Evolutionary conservation across 108 stramenopile genomes (phyloP).

Genomic region (Conticribra guillardii): DNA sequence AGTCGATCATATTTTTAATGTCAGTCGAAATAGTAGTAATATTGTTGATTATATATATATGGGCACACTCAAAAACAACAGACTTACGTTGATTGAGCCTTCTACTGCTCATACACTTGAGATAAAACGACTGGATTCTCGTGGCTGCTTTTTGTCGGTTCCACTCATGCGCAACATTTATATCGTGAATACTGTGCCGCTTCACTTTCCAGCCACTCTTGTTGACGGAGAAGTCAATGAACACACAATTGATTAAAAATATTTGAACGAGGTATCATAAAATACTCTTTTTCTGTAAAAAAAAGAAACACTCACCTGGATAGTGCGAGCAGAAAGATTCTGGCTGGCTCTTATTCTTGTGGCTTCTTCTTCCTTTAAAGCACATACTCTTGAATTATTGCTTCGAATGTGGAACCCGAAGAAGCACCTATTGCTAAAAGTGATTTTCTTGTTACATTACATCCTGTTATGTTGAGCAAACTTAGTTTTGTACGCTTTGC

Average conservation of each 20-base stretch:
- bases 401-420: slow-evolving; percentile 8
- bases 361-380: neutral
- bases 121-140: slow-evolving; percentile 1
- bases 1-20: no score
- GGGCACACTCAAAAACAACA: neutral
- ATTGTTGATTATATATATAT: neutral
- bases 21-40: neutral
- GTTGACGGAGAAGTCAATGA: no score
- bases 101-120: slow-evolving; percentile 11
- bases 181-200: no score
- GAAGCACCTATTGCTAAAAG: slow-evolving; percentile 3
- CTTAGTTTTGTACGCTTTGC: slow-evolving; percentile 6
- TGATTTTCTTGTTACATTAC: slow-evolving; percentile 11
- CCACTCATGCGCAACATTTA: no score
- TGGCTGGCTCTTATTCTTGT: neutral
- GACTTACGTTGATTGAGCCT: slow-evolving; percentile 3
- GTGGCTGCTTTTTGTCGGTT: neutral
- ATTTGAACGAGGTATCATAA: no score
- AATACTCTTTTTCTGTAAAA: no score
- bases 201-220: no score
- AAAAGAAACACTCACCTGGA: slow-evolving; percentile 11
- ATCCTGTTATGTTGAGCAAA: slow-evolving; percentile 14
- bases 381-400: neutral
- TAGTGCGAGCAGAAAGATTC: neutral
- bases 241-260: no score